phyloP scores from a whole-genome alignment of 495 filamentous ascomycete genomes.

The Astrothelium macrocarpum region DNA sequence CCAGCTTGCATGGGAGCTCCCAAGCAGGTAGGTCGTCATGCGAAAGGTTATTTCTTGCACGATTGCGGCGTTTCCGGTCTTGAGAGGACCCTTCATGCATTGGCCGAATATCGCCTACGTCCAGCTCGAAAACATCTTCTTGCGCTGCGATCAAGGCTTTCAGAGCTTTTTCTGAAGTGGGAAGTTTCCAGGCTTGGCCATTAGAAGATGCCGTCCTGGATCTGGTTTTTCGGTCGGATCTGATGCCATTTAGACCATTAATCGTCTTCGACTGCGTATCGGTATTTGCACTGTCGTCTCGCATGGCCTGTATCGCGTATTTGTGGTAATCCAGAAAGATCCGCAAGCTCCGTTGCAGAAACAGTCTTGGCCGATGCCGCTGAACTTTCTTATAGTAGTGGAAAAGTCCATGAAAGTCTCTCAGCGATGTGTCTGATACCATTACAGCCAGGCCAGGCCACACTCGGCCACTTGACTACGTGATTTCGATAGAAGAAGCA shows the following conservation, averaged over 20 bases:
- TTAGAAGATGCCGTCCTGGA: background rate
- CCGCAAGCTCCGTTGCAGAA: background rate
- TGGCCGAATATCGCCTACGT: background rate
- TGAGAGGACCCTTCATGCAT: background rate
- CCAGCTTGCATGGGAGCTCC: background rate
- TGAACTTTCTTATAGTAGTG: background rate
- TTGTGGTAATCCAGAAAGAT: background rate
- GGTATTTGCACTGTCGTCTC: background rate
- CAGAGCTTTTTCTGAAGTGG: background rate
- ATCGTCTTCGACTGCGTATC: background rate
- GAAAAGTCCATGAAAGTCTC: background rate
- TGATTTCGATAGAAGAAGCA: no score
- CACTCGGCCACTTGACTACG: no score
- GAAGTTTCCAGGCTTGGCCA: background rate
- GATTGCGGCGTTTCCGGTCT: background rate
- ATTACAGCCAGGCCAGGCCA: conserved; percentile 1
- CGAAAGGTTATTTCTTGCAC: background rate
- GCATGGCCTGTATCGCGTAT: background rate
- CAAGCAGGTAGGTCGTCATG: background rate
- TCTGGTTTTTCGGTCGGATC: background rate
- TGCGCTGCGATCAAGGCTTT: background rate
- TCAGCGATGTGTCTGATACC: conserved; percentile 1
- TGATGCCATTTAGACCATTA: background rate
- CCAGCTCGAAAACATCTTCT: background rate
- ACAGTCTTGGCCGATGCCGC: background rate